Evolutionary conservation across 352 stramenopile genomes (phyloP), one percentile per base, ranked within the genome.

Genomic region (Phytopythium kandeliae): DNA sequence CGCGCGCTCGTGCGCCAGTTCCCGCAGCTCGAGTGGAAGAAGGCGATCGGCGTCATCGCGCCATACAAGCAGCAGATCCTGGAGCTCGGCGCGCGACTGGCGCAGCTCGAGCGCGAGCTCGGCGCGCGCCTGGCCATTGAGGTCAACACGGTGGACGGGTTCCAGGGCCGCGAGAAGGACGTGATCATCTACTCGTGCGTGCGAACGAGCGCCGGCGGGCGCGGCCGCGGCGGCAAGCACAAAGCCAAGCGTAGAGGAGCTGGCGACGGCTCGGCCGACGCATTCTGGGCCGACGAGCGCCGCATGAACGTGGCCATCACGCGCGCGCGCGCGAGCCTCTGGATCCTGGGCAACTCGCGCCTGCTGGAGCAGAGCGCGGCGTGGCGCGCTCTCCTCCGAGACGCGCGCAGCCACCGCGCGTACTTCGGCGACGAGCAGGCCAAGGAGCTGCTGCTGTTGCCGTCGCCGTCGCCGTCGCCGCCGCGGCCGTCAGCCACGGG

Each of bases 241-340:
- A 89, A 96, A 2, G 59, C 52, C 41, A 69, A 57, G 30, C 56
- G 16, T 70, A 51, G 42, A 68, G 66, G 22, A 45, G 24, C 36
- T 2, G 28, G 38, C 3, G 56, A 59, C 34, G 48, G 55, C 12
- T 42, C 58, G n/a, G 59, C 73, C 12, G 74, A 88, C 26, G 74
- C 76, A 4, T 99, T 99, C 66, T 89, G 98, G 54, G 78, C 83
- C n/a, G 97, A 99, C 59, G 82, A 98, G 58, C 85, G 97, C 10
- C 89, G 97, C n/a, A 92, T 99, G 65, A 99, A 99, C 74, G 97
- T 99, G 43, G 97, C 97, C 19, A 92, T 99, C 38, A 99, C 97
- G 42, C 74, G 97, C 33, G 96, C 97, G 3, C 98, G 97, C 68
- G 85, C 96, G 48, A 97, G 98, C 65, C 69, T 97, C 16, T 92